Base-by-base conservation (phyloP, 1,284 basidiomycete genomes). In the Waitea zeae region DNA sequence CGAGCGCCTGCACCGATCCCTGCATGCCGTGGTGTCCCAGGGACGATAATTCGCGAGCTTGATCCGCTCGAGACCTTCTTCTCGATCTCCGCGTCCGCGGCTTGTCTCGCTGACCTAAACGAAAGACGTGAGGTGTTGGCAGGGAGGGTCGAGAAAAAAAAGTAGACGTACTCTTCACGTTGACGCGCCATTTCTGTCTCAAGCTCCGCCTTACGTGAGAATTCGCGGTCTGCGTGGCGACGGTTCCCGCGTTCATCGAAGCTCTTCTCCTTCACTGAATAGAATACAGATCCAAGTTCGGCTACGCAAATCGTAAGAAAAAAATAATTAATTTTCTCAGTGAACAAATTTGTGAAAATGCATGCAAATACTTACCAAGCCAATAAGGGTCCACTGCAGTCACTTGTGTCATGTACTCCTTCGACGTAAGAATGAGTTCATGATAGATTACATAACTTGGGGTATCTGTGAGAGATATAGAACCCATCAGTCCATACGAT, bases 391-490 rank as follows among this genome's bases (percentile, higher is more conserved):
- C 88, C 37, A 96, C 83, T 0, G 90, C 78, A 1, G 92, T 95
- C 12, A 97, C 90, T 50, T 89, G 87, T 14, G 88, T 92, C 88
- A 95, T 93, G 56, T 96, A 93, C 59, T 92, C 77, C 58, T 86
- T 93, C 17, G 86, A 89, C 3, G 89, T 95, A 44, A 93, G 62
- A 40, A 95, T 90, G 33, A 93, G 67, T 51, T 98, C 92, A 49
- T 98, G 93, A 52, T 96, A 97, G 20, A 99, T 75, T 24, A 97
- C 84, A 52, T 95, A 97, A 32, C 90, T 83, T 5, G 95, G 95
- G 20, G 88, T 93, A 54, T 90, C 84, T 88, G 47, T 4, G 30
- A 19, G 41, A 19, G 24, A 17, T 30, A 39, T 40, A 44, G 37
- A 30, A 34, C 13, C 30, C 28, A 31, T 29, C 9, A 26, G 7